Percentiles rank a stretch among this genome's conserved stretches.
phyloP scores from a whole-genome alignment of 805 yeast genomes.

The Schwanniomyces sp. region DNA sequence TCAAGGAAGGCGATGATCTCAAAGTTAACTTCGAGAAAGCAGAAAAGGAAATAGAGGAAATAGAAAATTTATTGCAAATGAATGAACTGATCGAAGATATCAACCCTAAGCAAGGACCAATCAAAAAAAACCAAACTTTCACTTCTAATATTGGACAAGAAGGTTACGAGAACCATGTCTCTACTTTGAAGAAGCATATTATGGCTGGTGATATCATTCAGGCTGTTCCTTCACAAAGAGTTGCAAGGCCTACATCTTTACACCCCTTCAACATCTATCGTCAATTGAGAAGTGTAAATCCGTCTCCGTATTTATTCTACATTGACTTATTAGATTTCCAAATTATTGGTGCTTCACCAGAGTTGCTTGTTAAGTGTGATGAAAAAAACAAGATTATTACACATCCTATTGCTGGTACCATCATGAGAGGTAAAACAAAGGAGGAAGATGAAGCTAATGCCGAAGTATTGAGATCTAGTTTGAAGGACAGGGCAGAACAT shows the following conservation, averaged over 20 bases:
- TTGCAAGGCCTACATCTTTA: slow-evolving; percentile 89
- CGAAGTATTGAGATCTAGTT: slow-evolving; percentile 63
- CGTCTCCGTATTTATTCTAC: slow-evolving; percentile 95
- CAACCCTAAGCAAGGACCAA: slow-evolving; percentile 74
- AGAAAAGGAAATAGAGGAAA: slow-evolving; percentile 53
- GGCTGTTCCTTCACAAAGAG: slow-evolving; percentile 97
- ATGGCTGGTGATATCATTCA: slow-evolving; percentile 92
- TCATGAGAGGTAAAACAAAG: slow-evolving; percentile 82
- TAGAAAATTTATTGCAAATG: slow-evolving; percentile 50
- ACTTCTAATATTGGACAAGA: slow-evolving; percentile 89
- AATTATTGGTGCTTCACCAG: slow-evolving; percentile 97
- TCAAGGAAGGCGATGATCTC: slow-evolving; percentile 30
- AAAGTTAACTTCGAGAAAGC: slow-evolving; percentile 54
- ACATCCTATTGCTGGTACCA: slow-evolving; percentile 98
- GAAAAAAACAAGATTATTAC: slow-evolving; percentile 72
- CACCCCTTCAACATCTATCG: slow-evolving; percentile 97
- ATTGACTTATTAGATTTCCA: slow-evolving; percentile 91
- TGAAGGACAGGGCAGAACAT: slow-evolving; percentile 96
- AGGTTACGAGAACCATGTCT: slow-evolving; percentile 87
- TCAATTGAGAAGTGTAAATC: slow-evolving; percentile 92
- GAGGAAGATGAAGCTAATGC: slow-evolving; percentile 92
- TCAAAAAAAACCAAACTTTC: slow-evolving; percentile 65
- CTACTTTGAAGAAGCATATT: slow-evolving; percentile 74
- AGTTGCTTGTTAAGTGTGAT: slow-evolving; percentile 83
- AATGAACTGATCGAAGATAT: slow-evolving; percentile 42